Evolutionary conservation across 805 yeast species (phyloP), one percentile per base, ranked within the genome.

Genomic region (Clavispora santaluciae): DNA sequence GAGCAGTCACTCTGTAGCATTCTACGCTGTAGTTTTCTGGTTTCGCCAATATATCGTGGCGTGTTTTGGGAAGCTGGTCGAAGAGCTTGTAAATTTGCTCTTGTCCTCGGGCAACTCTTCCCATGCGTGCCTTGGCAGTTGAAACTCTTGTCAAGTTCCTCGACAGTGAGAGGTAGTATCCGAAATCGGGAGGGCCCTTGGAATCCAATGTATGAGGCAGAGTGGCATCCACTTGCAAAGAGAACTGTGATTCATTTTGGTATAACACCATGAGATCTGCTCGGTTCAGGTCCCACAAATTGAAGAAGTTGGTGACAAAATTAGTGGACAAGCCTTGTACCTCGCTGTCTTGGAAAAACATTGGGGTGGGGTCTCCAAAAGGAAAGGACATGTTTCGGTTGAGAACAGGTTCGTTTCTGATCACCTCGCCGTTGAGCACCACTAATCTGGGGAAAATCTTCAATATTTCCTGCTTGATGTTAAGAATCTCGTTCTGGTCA

Each of bases 241-340:
- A 89, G 54, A 93, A 91, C 56, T 84, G 86, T 0, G 97, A 87
- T 54, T 83, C 84, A 36, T 77, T 76, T 39, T 93, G 87, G 59
- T 93, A 93, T 22, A 93, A 67, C 33, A 75, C 73, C 60, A 83
- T 58, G 36, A 93, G 68, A 42, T 83, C 90, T 8, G 71, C 54
- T 44, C 99, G 69, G 55, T 86, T 80, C 5, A 74, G 53, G 64
- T 93, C 99, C 95, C 95, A 93, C 36, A 83, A 65, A 40, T 80
- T 79, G 43, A 86, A 68, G 61, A 76, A 93, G 49, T 86, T 83
- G 22, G 87, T 63, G 6, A 90, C 68, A 59, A 93, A 93, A 53
- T 75, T 79, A n/a, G 89, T 81, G 6, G 93, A 81, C 22, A 85
- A 64, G 20, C 70, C 68, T 46, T 85, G 88, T 23, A 88, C 71